Conservation (phyloP, 2,329 filamentous ascomycete species). For the Penicillium hordei region DNA sequence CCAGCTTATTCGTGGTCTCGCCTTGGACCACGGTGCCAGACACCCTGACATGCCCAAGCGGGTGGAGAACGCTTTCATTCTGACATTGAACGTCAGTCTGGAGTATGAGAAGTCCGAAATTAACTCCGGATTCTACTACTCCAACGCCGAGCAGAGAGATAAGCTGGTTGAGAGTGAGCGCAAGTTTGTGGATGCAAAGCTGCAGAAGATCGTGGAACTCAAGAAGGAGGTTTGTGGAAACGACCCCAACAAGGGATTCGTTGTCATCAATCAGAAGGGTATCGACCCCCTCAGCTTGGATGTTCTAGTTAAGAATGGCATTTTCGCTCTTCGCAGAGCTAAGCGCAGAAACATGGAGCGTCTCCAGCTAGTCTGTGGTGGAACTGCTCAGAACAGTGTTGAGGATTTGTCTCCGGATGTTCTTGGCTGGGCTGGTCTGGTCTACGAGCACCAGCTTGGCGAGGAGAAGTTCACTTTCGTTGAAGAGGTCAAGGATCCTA, state of each 20-base stretch:
- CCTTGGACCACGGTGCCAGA: slow-evolving; percentile 89
- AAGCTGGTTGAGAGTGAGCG: slow-evolving; percentile 98
- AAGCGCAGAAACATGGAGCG: slow-evolving; percentile 99
- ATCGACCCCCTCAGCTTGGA: slow-evolving; percentile 96
- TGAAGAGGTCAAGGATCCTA: slow-evolving; percentile 97
- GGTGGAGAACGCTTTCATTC: slow-evolving; percentile 90
- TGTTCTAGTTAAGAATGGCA: slow-evolving; percentile 96
- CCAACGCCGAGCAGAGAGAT: slow-evolving; percentile 90
- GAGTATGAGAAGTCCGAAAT: slow-evolving; percentile 99
- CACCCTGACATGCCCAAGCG: slow-evolving; percentile 98
- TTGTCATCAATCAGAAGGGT: slow-evolving; percentile 98
- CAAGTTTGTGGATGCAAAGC: slow-evolving; percentile 90
- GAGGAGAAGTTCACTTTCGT: slow-evolving; percentile 99
- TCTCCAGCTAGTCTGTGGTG: slow-evolving; percentile 90
- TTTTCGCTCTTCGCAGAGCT: slow-evolving; percentile 86
- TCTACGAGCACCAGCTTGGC: slow-evolving; percentile 95
- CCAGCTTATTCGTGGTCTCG: slow-evolving; percentile 88
- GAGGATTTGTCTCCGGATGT: slow-evolving; percentile 86
- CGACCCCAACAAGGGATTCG: slow-evolving; percentile 92
- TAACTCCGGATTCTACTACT: slow-evolving; percentile 99
- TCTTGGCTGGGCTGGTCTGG: slow-evolving; percentile 91
- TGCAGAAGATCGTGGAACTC: slow-evolving; percentile 94
- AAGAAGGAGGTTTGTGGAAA: slow-evolving; percentile 97
- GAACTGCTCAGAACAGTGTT: slow-evolving; percentile 89
- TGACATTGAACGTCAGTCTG: slow-evolving; percentile 92